Evolutionary conservation across 2,329 filamentous ascomycete genomes (phyloP), one percentile per base, ranked within the genome.

Genomic region (Ceratocystis harringtonii): DNA sequence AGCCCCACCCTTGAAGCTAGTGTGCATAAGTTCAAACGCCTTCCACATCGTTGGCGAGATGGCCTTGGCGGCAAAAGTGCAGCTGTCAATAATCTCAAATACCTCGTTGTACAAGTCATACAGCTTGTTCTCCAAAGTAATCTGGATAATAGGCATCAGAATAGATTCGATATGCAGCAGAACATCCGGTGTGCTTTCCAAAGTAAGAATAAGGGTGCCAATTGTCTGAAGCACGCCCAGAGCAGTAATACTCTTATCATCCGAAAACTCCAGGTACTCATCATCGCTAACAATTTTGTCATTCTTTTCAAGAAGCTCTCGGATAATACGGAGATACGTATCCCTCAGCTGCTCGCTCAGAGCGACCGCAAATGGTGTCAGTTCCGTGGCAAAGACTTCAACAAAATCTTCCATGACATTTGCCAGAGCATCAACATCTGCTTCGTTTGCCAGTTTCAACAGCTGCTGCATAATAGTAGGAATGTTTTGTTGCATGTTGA

Each of bases 361-460:
- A 3, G 94, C 94, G 41, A 99, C 92, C 10, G 94, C 94, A 72
- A 99, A 99, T 2, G 94, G 94, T 5, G 94, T 97, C 60, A 99
- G 82, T 74, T 99, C 94, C 2, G 90, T 83, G n/a, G 94, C 92
- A 73, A 99, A 99, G 1, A 97, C 92, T 75, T 99, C 94, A 58
- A 99, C 94, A 73, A 99, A 99, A 73, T 99, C 94, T 76, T 99
- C 94, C 94, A 99, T 99, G 48, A 99, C 94, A 72, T 97, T 97
- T 25, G 94, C 92, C 50, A 99, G 80, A 4, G 94, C 92, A 75
- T 99, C 94, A 61, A 99, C 92, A 73, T 99, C 94, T 67, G 95
- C 94, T 76, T 99, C 94, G 73, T 99, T 99, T 32, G 94, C 92
- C 66, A 99, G 80, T 78, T 97, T 97, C 65, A 99, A 81, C 15